Percentiles rank a stretch among this genome's conserved stretches.
phyloP scores from a whole-genome alignment of 75 land plant species.

The Picea sitchensis region DNA sequence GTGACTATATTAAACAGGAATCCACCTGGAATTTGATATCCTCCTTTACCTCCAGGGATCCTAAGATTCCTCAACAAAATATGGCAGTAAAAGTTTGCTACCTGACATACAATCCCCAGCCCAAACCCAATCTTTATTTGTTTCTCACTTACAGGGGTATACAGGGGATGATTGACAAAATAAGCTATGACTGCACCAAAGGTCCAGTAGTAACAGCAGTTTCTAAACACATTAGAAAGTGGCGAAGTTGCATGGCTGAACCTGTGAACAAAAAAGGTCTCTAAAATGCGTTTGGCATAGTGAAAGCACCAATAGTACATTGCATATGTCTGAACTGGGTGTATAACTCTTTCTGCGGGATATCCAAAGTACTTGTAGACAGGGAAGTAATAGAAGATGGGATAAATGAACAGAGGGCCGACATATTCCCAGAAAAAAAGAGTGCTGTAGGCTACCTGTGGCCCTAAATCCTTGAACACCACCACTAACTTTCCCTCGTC shows the following conservation, averaged over 20 bases:
- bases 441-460: slow-evolving; percentile 80
- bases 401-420: slow-evolving; percentile 85
- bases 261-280: slow-evolving; percentile 91
- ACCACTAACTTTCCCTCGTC: slow-evolving; percentile 40
- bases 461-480: slow-evolving; percentile 88
- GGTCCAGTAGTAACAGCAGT: slow-evolving; percentile 88
- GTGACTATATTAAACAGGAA: slow-evolving; percentile 90
- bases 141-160: slow-evolving; percentile 83
- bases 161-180: slow-evolving; percentile 91
- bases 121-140: slow-evolving; percentile 91
- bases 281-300: slow-evolving; percentile 85
- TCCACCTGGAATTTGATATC: slow-evolving; percentile 87
- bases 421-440: slow-evolving; percentile 93
- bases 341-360: slow-evolving; percentile 47
- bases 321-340: slow-evolving; percentile 92
- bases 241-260: slow-evolving; percentile 99
- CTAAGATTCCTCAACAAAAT: slow-evolving; percentile 76
- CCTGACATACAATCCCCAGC: slow-evolving; percentile 71
- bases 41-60: slow-evolving; percentile 69
- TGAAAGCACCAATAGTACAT: slow-evolving; percentile 93
- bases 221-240: slow-evolving; percentile 78
- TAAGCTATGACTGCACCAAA: slow-evolving; percentile 91
- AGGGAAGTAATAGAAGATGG: slow-evolving; percentile 83
- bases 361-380: slow-evolving; percentile 82
- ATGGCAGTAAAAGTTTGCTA: slow-evolving; percentile 82